A percentile compares a stretch with the other conserved stretches of the same genome.
These are phyloP conservation scores for Butyriboletus loyo DNA, from an alignment of 768 basidiomycete genomes.

Conservation along the genomic window DNA sequence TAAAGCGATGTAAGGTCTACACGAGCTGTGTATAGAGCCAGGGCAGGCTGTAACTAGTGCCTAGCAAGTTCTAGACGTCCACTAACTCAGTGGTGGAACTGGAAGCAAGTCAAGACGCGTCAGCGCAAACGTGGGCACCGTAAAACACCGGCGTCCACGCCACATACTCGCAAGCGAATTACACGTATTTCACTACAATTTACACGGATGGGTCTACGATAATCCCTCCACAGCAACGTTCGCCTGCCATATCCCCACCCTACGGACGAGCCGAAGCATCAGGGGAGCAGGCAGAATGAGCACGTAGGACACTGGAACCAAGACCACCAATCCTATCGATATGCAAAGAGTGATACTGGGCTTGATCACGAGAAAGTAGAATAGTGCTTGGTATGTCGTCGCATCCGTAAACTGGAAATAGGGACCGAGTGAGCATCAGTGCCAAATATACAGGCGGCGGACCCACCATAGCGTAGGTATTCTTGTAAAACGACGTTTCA, in stretches of 20 bases:
- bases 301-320: conserved; percentile 56
- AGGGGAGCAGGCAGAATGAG: conserved; percentile 68
- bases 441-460: neutral
- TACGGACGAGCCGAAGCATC: conserved; percentile 59
- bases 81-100: conserved; percentile 15
- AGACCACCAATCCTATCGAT: conserved; percentile 48
- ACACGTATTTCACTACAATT: neutral
- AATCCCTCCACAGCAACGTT: conserved; percentile 76
- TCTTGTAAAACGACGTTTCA: conserved; percentile 77
- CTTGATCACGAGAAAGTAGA: conserved; percentile 88
- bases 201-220: conserved; percentile 21
- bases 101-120: conserved; percentile 38
- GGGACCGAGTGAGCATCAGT: conserved; percentile 6
- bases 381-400: conserved; percentile 80
- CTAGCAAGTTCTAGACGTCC: neutral
- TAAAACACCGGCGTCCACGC: conserved; percentile 27
- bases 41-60: neutral
- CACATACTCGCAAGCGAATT: conserved; percentile 25
- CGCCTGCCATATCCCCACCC: conserved; percentile 79
- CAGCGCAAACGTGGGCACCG: conserved; percentile 30
- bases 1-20: conserved; percentile 6
- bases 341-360: conserved; percentile 73
- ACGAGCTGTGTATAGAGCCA: conserved; percentile 25
- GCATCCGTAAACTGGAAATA: conserved; percentile 67
- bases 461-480: conserved; percentile 75